Conservation (phyloP, 768 basidiomycete species). For the Agrocybe pediades region DNA sequence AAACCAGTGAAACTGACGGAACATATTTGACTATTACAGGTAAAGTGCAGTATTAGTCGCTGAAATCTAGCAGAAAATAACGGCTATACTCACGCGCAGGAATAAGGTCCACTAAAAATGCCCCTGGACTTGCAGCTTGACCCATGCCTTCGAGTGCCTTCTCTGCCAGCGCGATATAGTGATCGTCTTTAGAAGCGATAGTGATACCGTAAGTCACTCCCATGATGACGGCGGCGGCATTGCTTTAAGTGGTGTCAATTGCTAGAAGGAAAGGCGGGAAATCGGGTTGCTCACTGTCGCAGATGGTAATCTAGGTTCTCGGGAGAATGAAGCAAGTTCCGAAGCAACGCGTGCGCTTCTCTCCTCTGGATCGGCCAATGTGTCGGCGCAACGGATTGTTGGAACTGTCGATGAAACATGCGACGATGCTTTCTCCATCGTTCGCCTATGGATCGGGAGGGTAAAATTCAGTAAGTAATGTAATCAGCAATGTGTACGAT, state of each 20-base stretch:
- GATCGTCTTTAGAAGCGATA: slow-evolving; percentile 42
- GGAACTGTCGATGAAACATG: slow-evolving; percentile 55
- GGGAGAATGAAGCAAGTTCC: slow-evolving; percentile 42
- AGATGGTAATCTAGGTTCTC: slow-evolving; percentile 49
- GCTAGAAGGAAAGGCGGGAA: not conserved
- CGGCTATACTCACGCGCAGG: slow-evolving; percentile 20
- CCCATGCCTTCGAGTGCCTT: slow-evolving; percentile 52
- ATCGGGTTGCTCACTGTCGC: slow-evolving; percentile 40
- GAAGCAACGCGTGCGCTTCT: slow-evolving; percentile 47
- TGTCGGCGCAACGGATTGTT: slow-evolving; percentile 37
- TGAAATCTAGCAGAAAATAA: slow-evolving; percentile 21
- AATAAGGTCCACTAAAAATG: slow-evolving; percentile 45
- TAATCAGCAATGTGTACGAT: not conserved
- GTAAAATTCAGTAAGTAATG: not conserved
- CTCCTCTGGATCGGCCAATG: slow-evolving; percentile 48
- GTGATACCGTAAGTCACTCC: slow-evolving; percentile 52
- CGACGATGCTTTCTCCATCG: slow-evolving; percentile 54
- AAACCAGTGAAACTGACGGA: slow-evolving; percentile 33
- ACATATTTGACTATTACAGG: slow-evolving; percentile 45
- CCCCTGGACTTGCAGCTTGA: slow-evolving; percentile 51
- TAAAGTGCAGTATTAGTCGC: slow-evolving; percentile 9
- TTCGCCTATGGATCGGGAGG: slow-evolving; percentile 43
- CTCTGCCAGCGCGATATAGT: slow-evolving; percentile 54
- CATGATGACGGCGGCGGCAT: slow-evolving; percentile 55
- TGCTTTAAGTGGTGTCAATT: slow-evolving; percentile 28